Conservation (phyloP, 2,329 filamentous ascomycete genomes). For the Ceratocystis destructans region DNA sequence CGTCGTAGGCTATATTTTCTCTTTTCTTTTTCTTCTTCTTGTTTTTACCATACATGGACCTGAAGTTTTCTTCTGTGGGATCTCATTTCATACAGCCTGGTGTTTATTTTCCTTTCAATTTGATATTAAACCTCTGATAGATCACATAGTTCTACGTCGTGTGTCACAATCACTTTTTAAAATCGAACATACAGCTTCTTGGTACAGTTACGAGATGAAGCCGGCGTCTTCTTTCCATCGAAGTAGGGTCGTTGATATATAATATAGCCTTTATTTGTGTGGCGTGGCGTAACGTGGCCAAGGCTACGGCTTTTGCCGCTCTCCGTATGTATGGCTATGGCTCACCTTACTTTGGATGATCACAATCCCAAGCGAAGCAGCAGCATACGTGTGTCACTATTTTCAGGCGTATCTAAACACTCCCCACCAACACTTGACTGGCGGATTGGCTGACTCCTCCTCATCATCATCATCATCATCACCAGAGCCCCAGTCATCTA, state of each 20-base stretch:
- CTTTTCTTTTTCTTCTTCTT: not conserved
- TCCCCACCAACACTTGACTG: conserved; percentile 56
- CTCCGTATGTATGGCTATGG: too few relatives aligned
- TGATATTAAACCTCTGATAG: not conserved
- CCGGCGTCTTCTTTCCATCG: not conserved
- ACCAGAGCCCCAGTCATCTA: conserved; percentile 58
- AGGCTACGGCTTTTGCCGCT: too few relatives aligned
- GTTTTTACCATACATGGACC: not conserved
- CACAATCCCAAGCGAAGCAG: not conserved
- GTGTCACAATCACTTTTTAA: not conserved
- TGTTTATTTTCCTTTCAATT: not conserved
- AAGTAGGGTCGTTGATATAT: not conserved
- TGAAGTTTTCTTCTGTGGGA: not conserved
- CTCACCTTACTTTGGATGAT: too few relatives aligned
- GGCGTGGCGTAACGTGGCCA: too few relatives aligned
- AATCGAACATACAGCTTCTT: not conserved
- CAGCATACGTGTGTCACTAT: not conserved
- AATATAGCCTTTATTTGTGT: not conserved
- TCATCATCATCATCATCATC: conserved; percentile 33
- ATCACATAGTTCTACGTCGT: not conserved
- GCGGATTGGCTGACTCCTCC: conserved; percentile 21
- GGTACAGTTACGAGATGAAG: not conserved
- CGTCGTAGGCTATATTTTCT: too few relatives aligned
- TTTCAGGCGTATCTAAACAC: conserved; percentile 33
- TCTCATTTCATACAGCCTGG: conserved; percentile 9